A percentile compares a stretch with the other conserved stretches of the same genome.
Evolutionary conservation across 768 basidiomycete genomes (phyloP).

Genomic region (Kwoniella sp.): DNA sequence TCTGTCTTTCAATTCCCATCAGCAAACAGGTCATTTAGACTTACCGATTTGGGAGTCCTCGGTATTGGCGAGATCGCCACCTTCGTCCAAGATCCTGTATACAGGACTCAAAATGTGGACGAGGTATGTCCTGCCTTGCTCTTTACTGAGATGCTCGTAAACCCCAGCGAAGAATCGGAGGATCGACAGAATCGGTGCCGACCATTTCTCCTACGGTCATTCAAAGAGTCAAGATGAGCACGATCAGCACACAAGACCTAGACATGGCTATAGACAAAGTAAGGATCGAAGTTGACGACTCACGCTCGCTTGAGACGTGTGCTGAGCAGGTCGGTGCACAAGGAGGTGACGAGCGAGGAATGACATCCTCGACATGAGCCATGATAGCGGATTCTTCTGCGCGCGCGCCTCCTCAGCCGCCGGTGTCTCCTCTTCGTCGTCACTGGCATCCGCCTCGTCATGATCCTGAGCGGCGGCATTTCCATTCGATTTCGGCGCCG

Average conservation of each 20-base stretch:
- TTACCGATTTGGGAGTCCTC: slow-evolving; percentile 41
- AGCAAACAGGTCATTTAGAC: slow-evolving; percentile 12
- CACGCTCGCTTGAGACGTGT: slow-evolving; percentile 23
- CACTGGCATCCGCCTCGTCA: slow-evolving; percentile 34
- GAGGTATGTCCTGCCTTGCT: slow-evolving; percentile 68
- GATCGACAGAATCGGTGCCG: slow-evolving; percentile 74
- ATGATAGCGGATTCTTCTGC: slow-evolving; percentile 65
- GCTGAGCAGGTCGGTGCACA: slow-evolving; percentile 44
- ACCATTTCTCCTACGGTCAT: slow-evolving; percentile 70
- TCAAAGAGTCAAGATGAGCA: slow-evolving; percentile 1
- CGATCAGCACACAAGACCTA: not conserved
- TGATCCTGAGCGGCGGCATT: slow-evolving; percentile 16
- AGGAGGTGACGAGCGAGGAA: slow-evolving; percentile 65
- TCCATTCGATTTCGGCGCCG: not conserved
- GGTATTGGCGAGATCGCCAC: slow-evolving; percentile 53
- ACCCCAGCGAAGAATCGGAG: slow-evolving; percentile 95
- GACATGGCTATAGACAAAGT: not conserved
- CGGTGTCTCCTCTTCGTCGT: too few species aligned
- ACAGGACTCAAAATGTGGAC: slow-evolving; percentile 83
- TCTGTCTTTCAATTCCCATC: not conserved
- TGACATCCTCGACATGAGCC: slow-evolving; percentile 93
- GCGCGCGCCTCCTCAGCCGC: slow-evolving; percentile 50
- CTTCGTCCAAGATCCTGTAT: slow-evolving; percentile 84
- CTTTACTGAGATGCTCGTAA: slow-evolving; percentile 68
- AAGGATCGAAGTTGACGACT: slow-evolving; percentile 1